Evolutionary conservation across 805 yeast species (phyloP), one percentile per base, ranked within the genome.

Genomic region (Metschnikowia proteae): DNA sequence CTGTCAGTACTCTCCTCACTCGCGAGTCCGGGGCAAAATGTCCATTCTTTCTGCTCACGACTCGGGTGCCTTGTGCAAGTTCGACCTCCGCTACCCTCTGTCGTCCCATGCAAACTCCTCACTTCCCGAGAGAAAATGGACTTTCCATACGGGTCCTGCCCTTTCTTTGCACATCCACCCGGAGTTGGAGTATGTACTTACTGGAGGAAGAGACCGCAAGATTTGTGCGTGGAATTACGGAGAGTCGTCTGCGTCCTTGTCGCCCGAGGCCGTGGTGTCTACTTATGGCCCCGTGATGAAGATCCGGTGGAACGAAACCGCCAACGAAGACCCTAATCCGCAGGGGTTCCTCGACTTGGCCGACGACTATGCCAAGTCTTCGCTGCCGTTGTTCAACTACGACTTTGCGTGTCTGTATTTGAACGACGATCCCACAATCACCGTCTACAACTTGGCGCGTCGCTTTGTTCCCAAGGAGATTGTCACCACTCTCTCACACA

Each of bases 91-190:
- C 48, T 55, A 52, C 37, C 55, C 58, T 11, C 42, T 46, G 25
- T 44, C 59, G 2, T 53, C 54, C 11, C 77, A 78, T 33, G 5
- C 38, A 22, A 33, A 30, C 29, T 7, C 43, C n/a, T 41, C 48
- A 13, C 50, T 55, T 6, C 83, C 92, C 4, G 97, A 92, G 58
- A 73, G 83, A 45, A 82, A 84, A 50, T 76, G 94, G 62, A 87
- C 85, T 58, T 95, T 96, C 3, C 98, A 92, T 62, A 80, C 89
- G 2, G 96, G 96, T 0, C 96, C 96, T 2, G 98, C 96, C 0
- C 70, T 91, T 13, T 81, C 95, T 4, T 65, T 94, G 4, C 90
- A 88, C 58, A 90, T 96, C 83, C 96, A 91, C 61, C 96, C 95
- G 0, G 83, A 82, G 34, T 63, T 76, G 33, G 96, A 91, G 53